Base-by-base conservation (phyloP, 108 stramenopile species). In the Nannochloropsis salina region DNA sequence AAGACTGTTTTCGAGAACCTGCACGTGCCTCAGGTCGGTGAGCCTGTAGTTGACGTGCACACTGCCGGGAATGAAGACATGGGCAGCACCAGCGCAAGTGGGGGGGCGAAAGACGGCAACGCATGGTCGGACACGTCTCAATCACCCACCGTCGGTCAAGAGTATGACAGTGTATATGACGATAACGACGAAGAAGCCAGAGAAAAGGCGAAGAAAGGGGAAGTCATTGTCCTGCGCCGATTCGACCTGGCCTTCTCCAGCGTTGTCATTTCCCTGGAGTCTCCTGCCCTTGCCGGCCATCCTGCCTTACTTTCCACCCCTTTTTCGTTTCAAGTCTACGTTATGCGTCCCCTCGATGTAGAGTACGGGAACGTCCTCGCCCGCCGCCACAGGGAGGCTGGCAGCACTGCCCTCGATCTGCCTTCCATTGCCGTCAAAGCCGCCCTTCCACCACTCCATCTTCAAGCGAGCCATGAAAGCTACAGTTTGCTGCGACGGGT, bases 231-330 rank as follows among this genome's bases (percentile, higher is more conserved):
- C 11, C 40, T 41, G 5, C 81, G 41, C 40, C 81, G 40, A 31
- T 22, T 41, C 22, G 81, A 81, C 40, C 81, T 81, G 6, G 41
- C 81, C 40, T 41, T 22, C 8, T 22, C 81, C 20, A 21, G 22
- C 31, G 22, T 5, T 31, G n/a, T n/a, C 61, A 74, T 74, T 74
- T 74, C 61, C 61, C 61, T 74, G 61, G 61, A n/a, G 1, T 74
- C 61, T 74, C n/a, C 61, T 6, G 61, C 61, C 61, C 61, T 74
- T 74, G 6, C n/a, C 61, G 61, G 20, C 61, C 61, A 74, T n/a
- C 61, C 61, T n/a, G 20, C 61, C 61, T n/a, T 74, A n/a, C 61
- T n/a, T n/a, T n/a, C 61, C 61, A 15, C n/a, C 61, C 61, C 61
- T n/a, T n/a, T 74, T n/a, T 74, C 61, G 1, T 74, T 74, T n/a